Evolutionary conservation across 331 rosid species (phyloP).

Genomic region (Stylosanthes scabra): DNA sequence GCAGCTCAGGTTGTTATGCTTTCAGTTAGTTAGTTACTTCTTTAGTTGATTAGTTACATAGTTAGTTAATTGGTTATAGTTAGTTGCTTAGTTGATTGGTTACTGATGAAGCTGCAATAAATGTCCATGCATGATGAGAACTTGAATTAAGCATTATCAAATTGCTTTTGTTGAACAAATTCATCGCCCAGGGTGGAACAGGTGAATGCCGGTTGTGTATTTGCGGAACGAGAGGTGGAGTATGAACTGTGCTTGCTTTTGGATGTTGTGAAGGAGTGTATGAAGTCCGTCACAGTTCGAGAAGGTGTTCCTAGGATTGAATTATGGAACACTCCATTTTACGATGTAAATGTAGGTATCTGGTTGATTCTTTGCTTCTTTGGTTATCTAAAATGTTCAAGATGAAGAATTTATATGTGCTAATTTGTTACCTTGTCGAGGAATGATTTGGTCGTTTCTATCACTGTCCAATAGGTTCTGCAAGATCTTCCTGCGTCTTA

Average conservation of each 20-base stretch:
- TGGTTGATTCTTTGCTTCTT: constrained; percentile 27
- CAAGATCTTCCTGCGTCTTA: constrained; percentile 63
- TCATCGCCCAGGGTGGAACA: constrained; percentile 64
- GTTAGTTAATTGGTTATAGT: neutral
- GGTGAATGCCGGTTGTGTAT: constrained; percentile 70
- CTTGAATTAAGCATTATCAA: constrained; percentile 26
- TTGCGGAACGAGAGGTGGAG: constrained; percentile 86
- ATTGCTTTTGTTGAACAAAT: constrained; percentile 49
- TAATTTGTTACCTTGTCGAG: constrained; percentile 16
- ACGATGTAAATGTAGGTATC: constrained; percentile 61
- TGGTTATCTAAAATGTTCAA: constrained; percentile 18
- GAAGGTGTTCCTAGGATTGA: constrained; percentile 53
- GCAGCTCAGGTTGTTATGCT: constrained; percentile 67
- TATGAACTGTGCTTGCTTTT: constrained; percentile 56
- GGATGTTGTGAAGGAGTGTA: constrained; percentile 48
- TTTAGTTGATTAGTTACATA: neutral
- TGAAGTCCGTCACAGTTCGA: constrained; percentile 41
- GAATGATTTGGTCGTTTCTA: constrained; percentile 11
- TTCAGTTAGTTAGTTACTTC: neutral
- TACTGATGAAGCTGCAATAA: constrained; percentile 6
- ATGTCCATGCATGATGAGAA: constrained; percentile 33
- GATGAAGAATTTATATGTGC: neutral
- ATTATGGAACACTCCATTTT: constrained; percentile 79
- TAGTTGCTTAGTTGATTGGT: neutral
- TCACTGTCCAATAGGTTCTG: constrained; percentile 47